Base-by-base conservation (phyloP, 148 eudicot species). In the Nepenthes gracilis region DNA sequence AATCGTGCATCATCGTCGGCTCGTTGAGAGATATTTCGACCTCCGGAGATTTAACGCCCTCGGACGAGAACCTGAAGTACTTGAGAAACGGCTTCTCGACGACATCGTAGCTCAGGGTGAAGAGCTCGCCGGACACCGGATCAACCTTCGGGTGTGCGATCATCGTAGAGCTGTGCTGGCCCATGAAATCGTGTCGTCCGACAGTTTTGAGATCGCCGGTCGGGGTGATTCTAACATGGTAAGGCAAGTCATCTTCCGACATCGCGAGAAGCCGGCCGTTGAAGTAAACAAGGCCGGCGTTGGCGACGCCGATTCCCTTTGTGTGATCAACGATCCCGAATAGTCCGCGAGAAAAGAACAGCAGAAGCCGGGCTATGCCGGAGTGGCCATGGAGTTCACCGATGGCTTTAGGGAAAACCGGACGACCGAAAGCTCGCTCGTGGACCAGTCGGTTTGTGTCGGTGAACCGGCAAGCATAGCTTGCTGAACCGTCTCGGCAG, bases 171-270 rank as follows among this genome's bases (percentile, higher is more conserved):
- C 2, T 37, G 13, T 69, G 52, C 50, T 77, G 74, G 6, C 62
- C 66, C 2, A 50, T 38, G 58, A 77, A 77, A 45, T 77, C 66
- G 43, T 57, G 73, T 36, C 81, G 38, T 8, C 78, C 76, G 1
- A 36, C 52, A 0, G 84, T 76, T 40, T 67, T 33, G 7, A 80
- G 54, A 35, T 77, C 81, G 7, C 78, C 78, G 32, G 63, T 5
- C 2, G 72, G 66, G 0, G 61, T 55, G 33, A 80, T 35, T 9
- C 35, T 33, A 2, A 80, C 67, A 1, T 80, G 65, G 43, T 80
- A 80, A 1, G 84, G 84, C 15, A 77, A 57, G 35, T 80, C 84
- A 2, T 80, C 84, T 47, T 80, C 84, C 10, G 81, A 80, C 84
- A 76, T 80, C 9, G 84, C 84, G 1, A 80, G 64, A 2, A 80